Conservation (phyloP, 495 filamentous ascomycete genomes). For the Hypomontagnella monticulosa region DNA sequence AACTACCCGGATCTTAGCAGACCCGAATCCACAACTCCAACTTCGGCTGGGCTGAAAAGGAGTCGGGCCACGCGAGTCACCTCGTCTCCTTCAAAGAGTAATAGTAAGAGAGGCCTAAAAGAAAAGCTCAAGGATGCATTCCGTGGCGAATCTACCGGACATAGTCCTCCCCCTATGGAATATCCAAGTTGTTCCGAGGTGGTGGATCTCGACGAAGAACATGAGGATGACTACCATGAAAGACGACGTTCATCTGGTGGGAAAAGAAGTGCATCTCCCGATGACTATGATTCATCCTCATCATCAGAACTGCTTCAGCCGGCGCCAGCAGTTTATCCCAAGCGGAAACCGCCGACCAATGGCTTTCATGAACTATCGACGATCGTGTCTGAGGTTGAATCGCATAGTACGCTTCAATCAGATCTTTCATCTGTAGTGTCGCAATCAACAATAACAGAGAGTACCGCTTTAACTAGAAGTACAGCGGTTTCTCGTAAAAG, state of each 20-base stretch:
- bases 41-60: constrained; percentile 55
- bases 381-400: constrained; percentile 70
- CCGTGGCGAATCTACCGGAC: constrained; percentile 61
- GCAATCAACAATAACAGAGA: constrained; percentile 61
- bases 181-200: constrained; percentile 55
- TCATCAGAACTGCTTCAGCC: constrained; percentile 46
- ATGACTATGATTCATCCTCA: constrained; percentile 45
- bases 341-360: constrained; percentile 68
- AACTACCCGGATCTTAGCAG: constrained; percentile 37
- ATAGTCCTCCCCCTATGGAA: constrained; percentile 52
- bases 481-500: constrained; percentile 50
- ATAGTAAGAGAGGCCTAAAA: constrained; percentile 54
- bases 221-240: constrained; percentile 41
- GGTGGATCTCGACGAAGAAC: constrained; percentile 48
- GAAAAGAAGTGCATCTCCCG: constrained; percentile 43
- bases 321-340: constrained; percentile 47
- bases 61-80: constrained; percentile 58
- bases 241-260: constrained; percentile 42
- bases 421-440: constrained; percentile 56
- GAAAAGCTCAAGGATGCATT: constrained; percentile 65
- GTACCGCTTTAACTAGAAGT: constrained; percentile 50
- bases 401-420: constrained; percentile 60
- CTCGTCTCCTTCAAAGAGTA: constrained; percentile 51
- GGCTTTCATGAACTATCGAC: constrained; percentile 77
- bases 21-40: constrained; percentile 40